Base-by-base conservation (phyloP, 192 early-diverging fungal genomes). In the Phlyctochytrium arcticum region DNA sequence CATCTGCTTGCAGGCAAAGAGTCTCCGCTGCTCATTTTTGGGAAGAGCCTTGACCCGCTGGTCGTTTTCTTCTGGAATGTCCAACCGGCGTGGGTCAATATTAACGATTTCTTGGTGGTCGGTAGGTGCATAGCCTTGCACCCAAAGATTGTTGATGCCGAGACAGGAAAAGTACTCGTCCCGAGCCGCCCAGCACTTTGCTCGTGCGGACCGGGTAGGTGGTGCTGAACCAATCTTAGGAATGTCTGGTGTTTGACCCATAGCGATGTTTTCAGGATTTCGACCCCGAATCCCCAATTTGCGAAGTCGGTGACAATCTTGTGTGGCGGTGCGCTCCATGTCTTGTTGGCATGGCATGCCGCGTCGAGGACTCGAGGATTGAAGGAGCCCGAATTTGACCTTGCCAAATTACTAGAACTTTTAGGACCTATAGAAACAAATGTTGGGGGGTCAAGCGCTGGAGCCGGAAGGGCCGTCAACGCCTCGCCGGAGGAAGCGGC, bases 131-230 rank as follows among this genome's bases (percentile, higher is more conserved):
- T 75, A 61, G 15, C 80, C 80, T 26, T 82, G 36, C n/a, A 82
- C 64, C 78, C 76, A 82, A 34, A 95, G 81, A 5, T 75, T 73
- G 54, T 83, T 69, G 17, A 50, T 51, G 65, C 92, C 86, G 17
- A 95, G 77, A 65, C 93, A 95, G 36, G 69, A 73, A 62, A 88
- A 91, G 69, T 89, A 93, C 47, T 71, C 80, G 71, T 95, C 91
- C 15, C 90, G 88, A 37, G 82, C 74, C 15, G 77, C 78, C 84
- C 92, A 93, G 78, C 93, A 95, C 19, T 68, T 60, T 48, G 87
- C 79, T 21, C 91, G 84, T 62, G 86, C 80, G 29, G 58, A 47
- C 36, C 88, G 75, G 17, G 79, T 80, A 10, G 89, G 91, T 36
- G 84, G 85, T 19, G 29, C 19, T 24, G 57, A 60, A 17, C 67